Evolutionary conservation across 345 rosid species (phyloP), one percentile per base, ranked within the genome.

Genomic region (Reutealis trisperma): DNA sequence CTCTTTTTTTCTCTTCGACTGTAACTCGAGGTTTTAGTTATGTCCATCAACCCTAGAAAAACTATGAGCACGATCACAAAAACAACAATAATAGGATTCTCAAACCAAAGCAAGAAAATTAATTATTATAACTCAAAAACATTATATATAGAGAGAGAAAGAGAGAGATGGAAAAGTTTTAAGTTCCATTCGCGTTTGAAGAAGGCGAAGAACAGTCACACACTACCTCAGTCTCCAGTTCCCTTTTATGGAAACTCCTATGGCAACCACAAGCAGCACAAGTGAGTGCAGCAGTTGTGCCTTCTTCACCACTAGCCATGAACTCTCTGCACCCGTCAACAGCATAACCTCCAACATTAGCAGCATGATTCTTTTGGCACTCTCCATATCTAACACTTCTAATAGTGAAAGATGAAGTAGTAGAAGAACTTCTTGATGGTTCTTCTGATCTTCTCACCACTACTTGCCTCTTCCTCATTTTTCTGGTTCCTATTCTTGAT

Each of bases 291-390:
- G 51, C 76, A 22, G 34, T n/a, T 27, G 84, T 74, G 10, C 78
- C 78, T 74, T 82, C 81, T 42, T 78, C 84, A 1, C 90, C 89
- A 60, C 87, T 89, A 32, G 97, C 92, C 91, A 90, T 88, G 86
- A 90, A 92, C 83, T 92, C 97, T 34, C 94, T 87, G 86, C 97
- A 92, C 1, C 97, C 97, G 8, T 92, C 97, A 6, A 92, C 90
- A 9, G 92, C 94, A 63, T 85, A 86, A 16, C 94, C 94, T 2
- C 94, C 97, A 18, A 89, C 86, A 5, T 81, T 81, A 24, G 91
- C 94, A 2, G 94, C 97, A 58, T 90, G 93, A 64, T 92, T 92
- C 90, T 88, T 92, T 67, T 90, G 94, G 59, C 97, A 90, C 90
- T 92, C 97, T 41, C 78, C 85, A 71, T 92, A 90, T 63, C 89